Conservation (phyloP, 345 rosid genomes). For the Gossypium mustelinum region DNA sequence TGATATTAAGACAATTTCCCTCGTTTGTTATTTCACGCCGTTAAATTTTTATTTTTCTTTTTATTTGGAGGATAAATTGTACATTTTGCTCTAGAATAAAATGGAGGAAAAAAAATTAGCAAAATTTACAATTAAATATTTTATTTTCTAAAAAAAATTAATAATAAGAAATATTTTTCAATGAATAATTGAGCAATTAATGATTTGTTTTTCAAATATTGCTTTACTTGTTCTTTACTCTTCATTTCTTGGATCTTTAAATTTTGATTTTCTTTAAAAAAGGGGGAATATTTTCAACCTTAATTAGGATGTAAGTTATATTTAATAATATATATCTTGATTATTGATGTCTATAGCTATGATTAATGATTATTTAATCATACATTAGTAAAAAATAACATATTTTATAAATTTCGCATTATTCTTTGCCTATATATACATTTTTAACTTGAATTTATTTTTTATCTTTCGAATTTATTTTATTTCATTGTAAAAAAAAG, state of each 20-base stretch:
- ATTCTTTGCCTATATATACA: too few relatives aligned
- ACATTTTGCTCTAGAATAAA: constrained; percentile 20
- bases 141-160: constrained; percentile 1
- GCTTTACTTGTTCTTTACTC: neutral
- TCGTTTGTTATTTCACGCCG: neutral
- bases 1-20: neutral
- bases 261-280: neutral
- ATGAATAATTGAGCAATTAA: neutral
- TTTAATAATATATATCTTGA: neutral
- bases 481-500: too few relatives aligned
- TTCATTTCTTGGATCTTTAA: neutral
- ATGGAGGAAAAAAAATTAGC: neutral
- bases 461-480: too few relatives aligned
- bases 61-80: neutral
- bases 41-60: neutral
- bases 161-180: neutral
- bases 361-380: neutral
- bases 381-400: too few relatives aligned
- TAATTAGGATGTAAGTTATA: neutral
- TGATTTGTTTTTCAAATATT: neutral
- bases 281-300: neutral
- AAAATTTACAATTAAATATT: neutral
- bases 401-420: too few relatives aligned
- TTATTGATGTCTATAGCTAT: neutral
- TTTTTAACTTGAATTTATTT: too few relatives aligned